Conservation (phyloP, 805 yeast genomes). For the Komagataella kurtzmanii region DNA sequence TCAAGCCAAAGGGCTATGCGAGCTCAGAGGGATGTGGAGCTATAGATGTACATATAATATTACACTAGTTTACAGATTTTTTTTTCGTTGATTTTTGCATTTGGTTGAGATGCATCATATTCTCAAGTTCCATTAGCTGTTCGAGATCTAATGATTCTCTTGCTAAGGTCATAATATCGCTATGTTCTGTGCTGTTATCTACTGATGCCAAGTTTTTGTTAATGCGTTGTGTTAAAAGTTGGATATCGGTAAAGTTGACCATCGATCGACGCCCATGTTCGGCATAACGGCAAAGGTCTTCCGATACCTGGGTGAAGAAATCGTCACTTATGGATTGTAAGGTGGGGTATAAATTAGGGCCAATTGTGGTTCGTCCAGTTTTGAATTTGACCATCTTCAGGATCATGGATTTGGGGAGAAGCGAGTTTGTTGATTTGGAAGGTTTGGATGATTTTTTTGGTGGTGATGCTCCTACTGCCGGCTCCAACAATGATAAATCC, state of each 20-base stretch:
- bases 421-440: background rate
- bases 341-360: background rate
- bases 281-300: slow-evolving; percentile 21
- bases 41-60: slow-evolving; percentile 1
- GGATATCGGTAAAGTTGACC: slow-evolving; percentile 19
- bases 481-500: background rate
- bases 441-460: background rate
- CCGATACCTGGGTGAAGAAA: slow-evolving; percentile 20
- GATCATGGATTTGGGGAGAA: background rate
- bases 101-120: slow-evolving; percentile 9
- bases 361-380: background rate
- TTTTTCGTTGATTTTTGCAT: slow-evolving; percentile 6
- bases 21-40: slow-evolving; percentile 1
- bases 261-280: slow-evolving; percentile 15
- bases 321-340: slow-evolving; percentile 13
- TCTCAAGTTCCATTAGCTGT: slow-evolving; percentile 13
- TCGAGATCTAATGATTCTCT: slow-evolving; percentile 10
- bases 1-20: background rate
- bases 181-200: background rate
- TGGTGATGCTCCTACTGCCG: background rate
- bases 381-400: background rate
- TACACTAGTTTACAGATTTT: slow-evolving; percentile 2
- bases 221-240: slow-evolving; percentile 18
- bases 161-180: slow-evolving; percentile 5
- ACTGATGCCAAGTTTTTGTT: background rate